phyloP scores from a whole-genome alignment of 441 rosid species.

The Erodium moschatum region DNA sequence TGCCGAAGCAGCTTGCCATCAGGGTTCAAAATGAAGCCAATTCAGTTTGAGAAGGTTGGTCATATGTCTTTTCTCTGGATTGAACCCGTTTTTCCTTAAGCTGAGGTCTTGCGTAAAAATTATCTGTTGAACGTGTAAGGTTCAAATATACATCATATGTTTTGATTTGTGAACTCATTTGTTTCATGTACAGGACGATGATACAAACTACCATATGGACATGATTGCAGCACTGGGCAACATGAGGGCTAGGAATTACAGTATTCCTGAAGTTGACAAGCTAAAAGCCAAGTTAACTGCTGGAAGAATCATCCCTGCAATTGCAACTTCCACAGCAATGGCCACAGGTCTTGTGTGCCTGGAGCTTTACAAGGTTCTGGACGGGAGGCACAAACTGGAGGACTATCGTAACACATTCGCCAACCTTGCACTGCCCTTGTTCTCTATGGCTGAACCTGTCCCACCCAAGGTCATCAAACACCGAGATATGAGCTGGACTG shows the following conservation, averaged over 20 bases:
- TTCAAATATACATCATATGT: too few relatives aligned
- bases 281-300: conserved; percentile 92
- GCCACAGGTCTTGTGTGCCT: conserved; percentile 94
- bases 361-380: conserved; percentile 82
- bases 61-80: too few relatives aligned
- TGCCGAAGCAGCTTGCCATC: conserved; percentile 43
- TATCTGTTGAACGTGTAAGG: too few relatives aligned
- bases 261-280: conserved; percentile 87
- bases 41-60: conserved; percentile 82
- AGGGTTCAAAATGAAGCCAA: conserved; percentile 70
- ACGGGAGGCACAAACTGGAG: conserved; percentile 64
- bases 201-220: conserved; percentile 91
- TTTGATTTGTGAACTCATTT: too few relatives aligned
- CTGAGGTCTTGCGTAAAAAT: too few relatives aligned
- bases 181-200: too few relatives aligned
- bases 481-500: conserved; percentile 79
- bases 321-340: conserved; percentile 95
- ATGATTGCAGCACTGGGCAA: conserved; percentile 80
- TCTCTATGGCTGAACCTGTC: conserved; percentile 90
- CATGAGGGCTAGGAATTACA: conserved; percentile 92
- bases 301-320: conserved; percentile 90
- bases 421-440: conserved; percentile 80
- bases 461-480: conserved; percentile 76
- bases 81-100: too few relatives aligned
- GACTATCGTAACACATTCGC: conserved; percentile 89